phyloP scores from a whole-genome alignment of 192 early-diverging fungal genomes.

The Umbelopsis sp. region DNA sequence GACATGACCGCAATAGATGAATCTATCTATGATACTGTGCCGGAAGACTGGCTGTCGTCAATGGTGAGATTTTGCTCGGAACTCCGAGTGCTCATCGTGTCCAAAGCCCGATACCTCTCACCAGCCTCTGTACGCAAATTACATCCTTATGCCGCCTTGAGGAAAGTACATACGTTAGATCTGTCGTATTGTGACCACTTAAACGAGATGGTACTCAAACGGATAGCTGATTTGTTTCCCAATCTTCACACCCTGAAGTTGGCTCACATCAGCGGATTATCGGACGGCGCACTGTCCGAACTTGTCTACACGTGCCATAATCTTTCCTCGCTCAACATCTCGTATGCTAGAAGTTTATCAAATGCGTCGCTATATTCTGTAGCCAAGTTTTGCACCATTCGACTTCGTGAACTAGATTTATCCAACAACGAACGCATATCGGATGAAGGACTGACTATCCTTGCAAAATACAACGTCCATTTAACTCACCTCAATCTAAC shows the following conservation, averaged over 20 bases:
- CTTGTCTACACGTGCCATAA: slow-evolving; percentile 8
- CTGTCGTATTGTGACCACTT: slow-evolving; percentile 4
- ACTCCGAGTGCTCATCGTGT: neutral
- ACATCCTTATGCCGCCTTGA: neutral
- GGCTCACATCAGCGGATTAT: slow-evolving; percentile 1
- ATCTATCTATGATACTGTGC: neutral
- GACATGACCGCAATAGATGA: neutral
- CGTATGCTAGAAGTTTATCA: slow-evolving; percentile 5
- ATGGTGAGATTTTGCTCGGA: neutral
- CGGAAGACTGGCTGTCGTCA: neutral
- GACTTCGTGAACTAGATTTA: slow-evolving; percentile 6
- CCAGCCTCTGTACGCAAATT: neutral
- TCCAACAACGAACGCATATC: slow-evolving; percentile 17
- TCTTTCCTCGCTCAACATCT: neutral
- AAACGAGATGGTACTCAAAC: slow-evolving; percentile 8
- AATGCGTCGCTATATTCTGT: slow-evolving; percentile 8
- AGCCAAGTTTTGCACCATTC: slow-evolving; percentile 12
- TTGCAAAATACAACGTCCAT: slow-evolving; percentile 13
- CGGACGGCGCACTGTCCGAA: neutral
- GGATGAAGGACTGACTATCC: neutral
- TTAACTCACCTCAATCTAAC: slow-evolving; percentile 1
- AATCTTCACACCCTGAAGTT: slow-evolving; percentile 1
- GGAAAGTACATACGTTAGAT: slow-evolving; percentile 1
- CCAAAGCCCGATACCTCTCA: slow-evolving; percentile 6
- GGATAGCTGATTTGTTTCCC: neutral